These are phyloP conservation scores for Apiospora rasikravindrae DNA, from an alignment of 2,329 filamentous ascomycete genomes.

Conservation along the genomic window DNA sequence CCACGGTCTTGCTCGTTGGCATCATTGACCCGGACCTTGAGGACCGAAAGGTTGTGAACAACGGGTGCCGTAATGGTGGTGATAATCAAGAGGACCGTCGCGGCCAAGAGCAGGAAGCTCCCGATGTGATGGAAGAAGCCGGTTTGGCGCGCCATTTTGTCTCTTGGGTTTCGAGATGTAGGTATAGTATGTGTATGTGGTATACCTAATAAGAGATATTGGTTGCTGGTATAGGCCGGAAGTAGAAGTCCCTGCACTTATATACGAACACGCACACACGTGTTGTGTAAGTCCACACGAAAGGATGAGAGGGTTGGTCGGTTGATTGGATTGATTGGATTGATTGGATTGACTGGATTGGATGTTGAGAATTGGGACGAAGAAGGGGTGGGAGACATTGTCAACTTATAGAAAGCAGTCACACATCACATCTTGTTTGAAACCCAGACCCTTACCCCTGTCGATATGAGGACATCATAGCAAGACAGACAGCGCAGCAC, in stretches of 20 bases:
- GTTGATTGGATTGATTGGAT: background rate
- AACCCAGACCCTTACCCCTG: conserved; percentile 1
- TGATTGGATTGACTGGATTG: background rate
- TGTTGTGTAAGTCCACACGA: background rate
- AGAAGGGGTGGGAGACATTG: background rate
- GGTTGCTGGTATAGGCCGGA: background rate
- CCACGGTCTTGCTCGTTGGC: conserved; percentile 46
- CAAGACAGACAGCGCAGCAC: background rate
- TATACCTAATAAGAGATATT: background rate
- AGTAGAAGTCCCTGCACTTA: background rate
- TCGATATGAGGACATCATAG: conserved; percentile 1
- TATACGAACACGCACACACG: background rate
- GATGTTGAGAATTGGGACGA: background rate
- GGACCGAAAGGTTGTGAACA: conserved; percentile 57
- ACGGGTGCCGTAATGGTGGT: conserved; percentile 65
- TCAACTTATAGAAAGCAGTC: background rate
- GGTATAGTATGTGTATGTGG: background rate
- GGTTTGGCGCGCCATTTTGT: conserved; percentile 4
- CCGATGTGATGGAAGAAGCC: conserved; percentile 59
- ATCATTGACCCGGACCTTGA: conserved; percentile 47
- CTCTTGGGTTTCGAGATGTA: background rate
- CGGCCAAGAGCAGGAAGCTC: conserved; percentile 60
- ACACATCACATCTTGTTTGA: background rate
- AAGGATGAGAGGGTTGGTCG: background rate
- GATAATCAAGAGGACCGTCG: conserved; percentile 62